A percentile compares a stretch with the other conserved stretches of the same genome.
Conservation (phyloP, 148 eudicot species). For the Rhododendron ferrugineum region DNA sequence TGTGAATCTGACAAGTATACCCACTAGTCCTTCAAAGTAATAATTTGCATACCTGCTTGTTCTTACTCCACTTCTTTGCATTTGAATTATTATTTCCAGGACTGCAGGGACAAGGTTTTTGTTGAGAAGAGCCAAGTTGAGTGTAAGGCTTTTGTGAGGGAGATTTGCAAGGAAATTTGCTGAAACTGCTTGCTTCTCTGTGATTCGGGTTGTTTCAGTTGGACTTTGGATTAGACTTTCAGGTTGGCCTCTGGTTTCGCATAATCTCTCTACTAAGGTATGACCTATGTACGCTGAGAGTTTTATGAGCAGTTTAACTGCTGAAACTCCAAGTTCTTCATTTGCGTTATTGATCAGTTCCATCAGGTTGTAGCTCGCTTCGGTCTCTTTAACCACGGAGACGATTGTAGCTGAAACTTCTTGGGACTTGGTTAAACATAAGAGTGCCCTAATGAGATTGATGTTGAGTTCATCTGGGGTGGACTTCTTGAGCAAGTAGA, state of each 20-base stretch:
- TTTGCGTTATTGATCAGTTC: slow-evolving; percentile 57
- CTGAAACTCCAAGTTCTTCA: slow-evolving; percentile 57
- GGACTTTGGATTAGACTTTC: slow-evolving; percentile 50
- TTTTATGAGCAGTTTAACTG: slow-evolving; percentile 47
- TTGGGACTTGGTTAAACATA: slow-evolving; percentile 46
- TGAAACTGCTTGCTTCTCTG: slow-evolving; percentile 62
- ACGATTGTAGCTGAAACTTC: slow-evolving; percentile 36
- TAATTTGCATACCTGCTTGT: slow-evolving; percentile 42
- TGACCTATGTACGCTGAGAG: slow-evolving; percentile 72
- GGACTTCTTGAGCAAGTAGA: slow-evolving; percentile 45
- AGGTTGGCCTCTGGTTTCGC: slow-evolving; percentile 59
- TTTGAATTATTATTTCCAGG: slow-evolving; percentile 32
- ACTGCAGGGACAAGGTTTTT: slow-evolving; percentile 42
- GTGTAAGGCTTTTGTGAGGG: slow-evolving; percentile 67
- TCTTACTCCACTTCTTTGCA: slow-evolving; percentile 49
- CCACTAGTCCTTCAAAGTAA: slow-evolving; percentile 76
- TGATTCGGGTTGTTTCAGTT: slow-evolving; percentile 33
- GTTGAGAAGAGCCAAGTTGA: slow-evolving; percentile 52
- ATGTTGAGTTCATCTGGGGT: slow-evolving; percentile 50
- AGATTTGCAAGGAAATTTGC: slow-evolving; percentile 62
- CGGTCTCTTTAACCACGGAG: slow-evolving; percentile 62
- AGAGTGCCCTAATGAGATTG: slow-evolving; percentile 55
- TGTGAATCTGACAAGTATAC: slow-evolving; percentile 75
- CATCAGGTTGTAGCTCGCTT: slow-evolving; percentile 56
- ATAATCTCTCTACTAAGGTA: slow-evolving; percentile 52